Evolutionary conservation across 192 early-diverging fungal genomes (phyloP).

Genomic region (Coemansia furcata): DNA sequence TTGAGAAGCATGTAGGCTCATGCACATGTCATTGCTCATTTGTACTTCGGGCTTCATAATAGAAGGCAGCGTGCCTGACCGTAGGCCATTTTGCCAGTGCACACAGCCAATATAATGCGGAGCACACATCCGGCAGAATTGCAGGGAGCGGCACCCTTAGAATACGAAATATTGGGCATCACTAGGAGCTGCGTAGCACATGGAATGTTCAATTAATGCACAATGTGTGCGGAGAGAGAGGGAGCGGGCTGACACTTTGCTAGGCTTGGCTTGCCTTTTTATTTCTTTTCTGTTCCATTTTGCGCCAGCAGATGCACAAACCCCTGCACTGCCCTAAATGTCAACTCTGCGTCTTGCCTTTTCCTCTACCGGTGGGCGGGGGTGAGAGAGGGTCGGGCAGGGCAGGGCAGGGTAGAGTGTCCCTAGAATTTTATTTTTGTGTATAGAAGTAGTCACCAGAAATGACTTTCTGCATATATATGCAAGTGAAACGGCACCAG

Average conservation of each 20-base stretch:
- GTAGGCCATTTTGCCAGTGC: background rate
- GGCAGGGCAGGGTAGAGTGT: background rate
- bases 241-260: background rate
- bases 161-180: background rate
- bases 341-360: background rate
- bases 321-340: background rate
- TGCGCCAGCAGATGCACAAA: background rate
- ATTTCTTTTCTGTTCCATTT: background rate
- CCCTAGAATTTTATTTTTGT: background rate
- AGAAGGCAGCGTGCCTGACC: background rate
- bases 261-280: background rate
- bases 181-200: background rate
- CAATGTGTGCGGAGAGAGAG: background rate
- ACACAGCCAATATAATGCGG: background rate
- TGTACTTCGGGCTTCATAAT: background rate
- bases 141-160: background rate
- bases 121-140: constrained; percentile 1
- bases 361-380: background rate
- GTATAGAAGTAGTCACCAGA: background rate
- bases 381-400: background rate
- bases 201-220: constrained; percentile 3
- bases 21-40: background rate
- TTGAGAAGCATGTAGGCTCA: constrained; percentile 1
- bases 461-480: constrained; percentile 6
- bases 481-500: background rate